Base-by-base conservation (phyloP, 768 basidiomycete species). In the Pisolithus sp. region DNA sequence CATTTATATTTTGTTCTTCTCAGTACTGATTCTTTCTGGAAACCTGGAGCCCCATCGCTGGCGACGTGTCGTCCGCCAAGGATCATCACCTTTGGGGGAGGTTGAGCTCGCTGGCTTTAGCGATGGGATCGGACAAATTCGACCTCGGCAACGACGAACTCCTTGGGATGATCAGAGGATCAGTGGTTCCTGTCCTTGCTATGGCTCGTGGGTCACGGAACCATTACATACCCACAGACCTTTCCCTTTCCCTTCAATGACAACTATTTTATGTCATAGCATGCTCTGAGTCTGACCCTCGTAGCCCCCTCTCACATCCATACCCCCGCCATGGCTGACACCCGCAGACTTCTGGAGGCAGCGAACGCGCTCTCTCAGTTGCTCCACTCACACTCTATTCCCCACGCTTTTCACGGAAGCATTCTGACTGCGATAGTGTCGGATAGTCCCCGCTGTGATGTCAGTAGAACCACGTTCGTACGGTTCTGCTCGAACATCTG, bases 321-420 rank as follows among this genome's bases (percentile, higher is more conserved):
- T 51, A 54, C 41, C 48, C 49, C 49, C 34, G 67, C 59, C 56
- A 87, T 87, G 84, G 53, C 68, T 4, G 85, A 89, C 60, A 86
- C 84, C 49, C 73, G 75, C 61, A 76, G 89, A 67, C 80, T 91
- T 58, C 68, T 91, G 62, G 83, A 89, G 66, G 89, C 89, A 34
- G 89, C 90, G 37, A 69, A 73, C 45, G 81, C 85, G 53, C 85
- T 93, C 67, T 90, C 89, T 28, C 70, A 71, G 51, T 69, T 83
- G 51, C 80, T 93, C 48, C 70, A 62, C 55, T 68, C 74, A 34
- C 71, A 73, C 36, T 72, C 72, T 52, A 79, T 90, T 49, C 81
- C 85, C 9, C 89, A 93, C 62, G 90, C 89, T 28, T 91, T 92
- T 68, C 77, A 92, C 59, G 89, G 89, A 12, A 85, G 77, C 60